Evolutionary conservation across 805 yeast species (phyloP), one percentile per base, ranked within the genome.

Genomic region (Lachancea nothofagi): DNA sequence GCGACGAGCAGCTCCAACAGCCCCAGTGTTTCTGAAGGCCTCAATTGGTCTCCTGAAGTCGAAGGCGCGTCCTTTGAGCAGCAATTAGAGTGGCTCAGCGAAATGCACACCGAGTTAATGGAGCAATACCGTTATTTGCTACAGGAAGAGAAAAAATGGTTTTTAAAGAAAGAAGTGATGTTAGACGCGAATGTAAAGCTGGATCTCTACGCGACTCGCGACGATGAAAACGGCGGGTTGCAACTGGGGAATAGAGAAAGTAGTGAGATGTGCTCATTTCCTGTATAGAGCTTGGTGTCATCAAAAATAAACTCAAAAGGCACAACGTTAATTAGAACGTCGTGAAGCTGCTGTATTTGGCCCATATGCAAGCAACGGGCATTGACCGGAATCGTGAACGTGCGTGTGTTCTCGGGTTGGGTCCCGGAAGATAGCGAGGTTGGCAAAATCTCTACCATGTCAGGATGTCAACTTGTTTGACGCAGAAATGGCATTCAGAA

Each of bases 151-250:
- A 54, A 53, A 30, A 57, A 52, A 41, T 59, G 64, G 65, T 59
- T 59, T 26, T 32, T 51, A 8, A 40, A 55, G 17, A 58, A 58
- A 36, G 65, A 61, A 38, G 25, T 57, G 9, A 12, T 61, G 24
- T 42, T 61, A 7, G 63, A 59, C 30, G 62, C 65, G 7, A 57
- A 57, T 38, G 45, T 53, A 3, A 61, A 59, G 40, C 42, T 59
- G 28, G 65, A 61, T 46, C 42, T 61, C 20, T 58, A 46, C 40
- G 55, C 61, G 33, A 44, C 51, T 13, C 47, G 47, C 22, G 57
- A 52, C 25, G 29, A 29, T 5, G 38, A 29, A 13, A 23, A 25
- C 13, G 31, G 13, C 9, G 17, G 25, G 24, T 14, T 34, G 13
- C 34, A 26, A 4, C 13, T 34, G 2, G 33, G 38, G 7, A 34